Conservation (phyloP, 225 moss, liverwort and hornwort genomes). For the Marchantia paleacea region DNA sequence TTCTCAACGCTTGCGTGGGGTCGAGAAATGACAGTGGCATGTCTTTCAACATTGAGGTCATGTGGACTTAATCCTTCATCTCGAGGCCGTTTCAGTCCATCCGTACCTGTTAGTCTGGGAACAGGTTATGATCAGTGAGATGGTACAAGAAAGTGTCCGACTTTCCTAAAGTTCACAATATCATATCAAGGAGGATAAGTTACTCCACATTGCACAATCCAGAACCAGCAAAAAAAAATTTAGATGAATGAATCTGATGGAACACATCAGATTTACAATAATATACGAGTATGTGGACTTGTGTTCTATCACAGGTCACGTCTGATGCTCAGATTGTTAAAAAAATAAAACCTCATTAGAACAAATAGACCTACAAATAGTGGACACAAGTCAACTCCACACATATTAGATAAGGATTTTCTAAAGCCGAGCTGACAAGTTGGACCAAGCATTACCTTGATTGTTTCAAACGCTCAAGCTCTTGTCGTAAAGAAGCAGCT, state of each 20-base stretch:
- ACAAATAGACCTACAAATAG: too few relatives aligned
- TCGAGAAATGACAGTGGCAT: not conserved
- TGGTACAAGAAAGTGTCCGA: not conserved
- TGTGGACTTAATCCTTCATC: conserved; percentile 34
- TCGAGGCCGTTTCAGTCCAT: conserved; percentile 33
- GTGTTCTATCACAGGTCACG: too few relatives aligned
- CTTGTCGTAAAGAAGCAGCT: conserved; percentile 55
- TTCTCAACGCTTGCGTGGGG: conserved; percentile 9
- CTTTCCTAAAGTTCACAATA: not conserved
- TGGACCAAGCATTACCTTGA: conserved; percentile 33
- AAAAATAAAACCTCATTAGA: too few relatives aligned
- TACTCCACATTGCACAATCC: too few relatives aligned
- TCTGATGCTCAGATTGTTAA: too few relatives aligned
- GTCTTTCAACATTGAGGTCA: not conserved
- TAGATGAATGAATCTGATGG: too few relatives aligned
- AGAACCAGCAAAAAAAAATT: too few relatives aligned
- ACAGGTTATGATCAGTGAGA: conserved; percentile 7
- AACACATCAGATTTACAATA: too few relatives aligned
- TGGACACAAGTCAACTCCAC: too few relatives aligned
- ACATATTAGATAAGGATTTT: too few relatives aligned
- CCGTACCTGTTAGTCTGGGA: conserved; percentile 43
- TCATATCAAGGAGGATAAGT: too few relatives aligned
- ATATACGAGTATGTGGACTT: too few relatives aligned
- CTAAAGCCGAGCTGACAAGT: not conserved
- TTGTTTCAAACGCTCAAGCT: conserved; percentile 64